phyloP scores from a whole-genome alignment of 2,329 filamentous ascomycete species.

The Colletotrichum orbiculare region DNA sequence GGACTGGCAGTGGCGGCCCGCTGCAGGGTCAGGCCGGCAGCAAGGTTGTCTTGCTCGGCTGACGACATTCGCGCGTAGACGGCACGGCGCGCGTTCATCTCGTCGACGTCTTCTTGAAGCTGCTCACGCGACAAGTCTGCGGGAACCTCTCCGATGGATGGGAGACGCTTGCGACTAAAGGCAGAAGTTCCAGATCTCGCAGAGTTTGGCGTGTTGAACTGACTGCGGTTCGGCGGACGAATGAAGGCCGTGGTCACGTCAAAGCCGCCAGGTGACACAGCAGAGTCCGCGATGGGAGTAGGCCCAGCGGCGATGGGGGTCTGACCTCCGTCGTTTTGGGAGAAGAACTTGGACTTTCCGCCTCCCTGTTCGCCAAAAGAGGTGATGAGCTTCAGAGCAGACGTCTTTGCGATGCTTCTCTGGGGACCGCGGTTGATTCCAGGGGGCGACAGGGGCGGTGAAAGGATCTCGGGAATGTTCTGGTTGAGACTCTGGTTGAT shows the following conservation, averaged over 20 bases:
- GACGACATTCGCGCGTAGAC: slow-evolving; percentile 51
- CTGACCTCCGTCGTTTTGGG: slow-evolving; percentile 64
- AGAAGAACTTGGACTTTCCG: slow-evolving; percentile 72
- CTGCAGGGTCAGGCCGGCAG: slow-evolving; percentile 60
- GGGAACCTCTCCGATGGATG: slow-evolving; percentile 81
- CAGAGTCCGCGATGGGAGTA: slow-evolving; percentile 88
- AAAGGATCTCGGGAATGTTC: slow-evolving; percentile 70
- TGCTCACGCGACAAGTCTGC: slow-evolving; percentile 45
- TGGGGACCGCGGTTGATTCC: slow-evolving; percentile 69
- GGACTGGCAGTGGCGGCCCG: slow-evolving; percentile 76
- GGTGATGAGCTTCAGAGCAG: slow-evolving; percentile 90
- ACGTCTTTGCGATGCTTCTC: slow-evolving; percentile 78
- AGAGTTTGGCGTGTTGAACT: slow-evolving; percentile 76
- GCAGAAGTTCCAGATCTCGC: slow-evolving; percentile 69
- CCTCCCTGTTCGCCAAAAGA: slow-evolving; percentile 75
- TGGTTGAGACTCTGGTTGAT: slow-evolving; percentile 63
- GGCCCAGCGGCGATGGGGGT: slow-evolving; percentile 86
- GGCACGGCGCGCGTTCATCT: slow-evolving; percentile 42
- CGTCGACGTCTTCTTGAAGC: slow-evolving; percentile 25
- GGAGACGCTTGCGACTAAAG: slow-evolving; percentile 73
- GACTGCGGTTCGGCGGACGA: slow-evolving; percentile 74
- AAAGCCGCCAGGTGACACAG: slow-evolving; percentile 75
- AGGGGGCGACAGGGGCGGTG: slow-evolving; percentile 80
- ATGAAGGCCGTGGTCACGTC: slow-evolving; percentile 76
- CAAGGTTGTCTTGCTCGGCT: slow-evolving; percentile 55